Base-by-base conservation (phyloP, 140 eudicot species). In the Erigeron philadelphicus region DNA sequence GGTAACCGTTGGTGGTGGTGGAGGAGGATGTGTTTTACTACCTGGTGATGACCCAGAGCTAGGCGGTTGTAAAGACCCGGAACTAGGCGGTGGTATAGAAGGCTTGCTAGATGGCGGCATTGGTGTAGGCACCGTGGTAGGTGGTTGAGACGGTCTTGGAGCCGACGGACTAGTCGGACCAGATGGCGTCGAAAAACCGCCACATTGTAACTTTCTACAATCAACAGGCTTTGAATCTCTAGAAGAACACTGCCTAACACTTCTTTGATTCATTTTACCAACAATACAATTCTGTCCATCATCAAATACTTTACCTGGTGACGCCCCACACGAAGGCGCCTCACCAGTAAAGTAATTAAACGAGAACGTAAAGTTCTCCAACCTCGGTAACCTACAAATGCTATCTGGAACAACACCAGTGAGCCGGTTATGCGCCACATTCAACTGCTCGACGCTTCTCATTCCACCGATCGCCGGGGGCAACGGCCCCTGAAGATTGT, bases 321-420 rank as follows among this genome's bases (percentile, higher is more conserved):
- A 66, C 12, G 84, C 74, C 1, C 66, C 63, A 41, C 97, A 90
- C 59, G 77, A 56, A 7, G 90, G 95, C 7, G 85, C 88, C 69
- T 84, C 97, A 2, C 90, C 82, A 0, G 84, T 85, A 70, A 90
- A 87, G 55, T 84, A 90, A 62, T 90, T 90, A 76, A 13, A 85
- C 1, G 95, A 83, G 67, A 85, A 90, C 0, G 93, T 87, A 50
- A 90, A 87, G 72, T 90, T 90, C 75, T 75, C 67, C 72, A 90
- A 79, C 8, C 80, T 75, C 0, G 97, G 92, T 42, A 90, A 78
- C 77, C 67, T 74, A 63, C 97, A 90, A 18, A 87, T 35, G 44
- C 47, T 46, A 13, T 72, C 83, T 4, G 93, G 90, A 48, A 90
- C 79, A 54, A 61, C 93, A 13, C 97, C 95, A 0, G 95, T 87